These are phyloP conservation scores for Apiotrichum sp. DNA, from an alignment of 1,284 basidiomycete species.

Conservation along the genomic window DNA sequence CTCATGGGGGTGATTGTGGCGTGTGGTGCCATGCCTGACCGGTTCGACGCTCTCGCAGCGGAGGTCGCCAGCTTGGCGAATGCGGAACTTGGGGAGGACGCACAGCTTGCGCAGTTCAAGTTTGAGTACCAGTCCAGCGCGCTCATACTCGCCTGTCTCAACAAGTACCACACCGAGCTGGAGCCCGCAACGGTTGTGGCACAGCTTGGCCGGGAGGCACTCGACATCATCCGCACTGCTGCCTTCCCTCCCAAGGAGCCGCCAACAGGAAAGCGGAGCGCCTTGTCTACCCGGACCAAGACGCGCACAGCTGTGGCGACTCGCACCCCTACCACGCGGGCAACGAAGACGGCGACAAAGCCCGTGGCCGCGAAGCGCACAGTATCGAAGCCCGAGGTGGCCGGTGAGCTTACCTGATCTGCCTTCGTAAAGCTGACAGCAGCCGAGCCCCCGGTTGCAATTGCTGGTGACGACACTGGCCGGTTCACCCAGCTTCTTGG, in stretches of 20 bases:
- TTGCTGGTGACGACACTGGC: slow-evolving; percentile 52
- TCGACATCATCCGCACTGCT: slow-evolving; percentile 21
- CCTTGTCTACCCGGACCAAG: too few species aligned
- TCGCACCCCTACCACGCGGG: too few species aligned
- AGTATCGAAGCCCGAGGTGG: too few species aligned
- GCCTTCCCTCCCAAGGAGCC: slow-evolving; percentile 18
- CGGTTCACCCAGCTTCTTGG: slow-evolving; percentile 49
- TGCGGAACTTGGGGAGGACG: slow-evolving; percentile 19
- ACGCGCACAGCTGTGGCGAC: too few species aligned
- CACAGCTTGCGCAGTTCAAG: slow-evolving; percentile 11
- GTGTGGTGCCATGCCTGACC: slow-evolving; percentile 17
- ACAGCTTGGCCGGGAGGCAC: slow-evolving; percentile 15
- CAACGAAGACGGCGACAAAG: too few species aligned
- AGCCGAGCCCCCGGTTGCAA: background rate
- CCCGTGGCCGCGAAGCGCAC: too few species aligned
- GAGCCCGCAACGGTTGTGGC: slow-evolving; percentile 18
- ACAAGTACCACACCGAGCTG: slow-evolving; percentile 23
- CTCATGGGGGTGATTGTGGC: slow-evolving; percentile 17
- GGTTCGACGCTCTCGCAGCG: slow-evolving; percentile 14
- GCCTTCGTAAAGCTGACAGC: too few species aligned
- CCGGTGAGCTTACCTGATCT: too few species aligned
- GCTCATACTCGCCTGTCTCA: slow-evolving; percentile 22
- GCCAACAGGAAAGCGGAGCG: too few species aligned
- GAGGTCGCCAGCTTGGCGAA: slow-evolving; percentile 1
- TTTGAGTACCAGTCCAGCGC: slow-evolving; percentile 24